These are phyloP conservation scores for Boletus insuetus DNA, from an alignment of 768 basidiomycete genomes.

Conservation along the genomic window DNA sequence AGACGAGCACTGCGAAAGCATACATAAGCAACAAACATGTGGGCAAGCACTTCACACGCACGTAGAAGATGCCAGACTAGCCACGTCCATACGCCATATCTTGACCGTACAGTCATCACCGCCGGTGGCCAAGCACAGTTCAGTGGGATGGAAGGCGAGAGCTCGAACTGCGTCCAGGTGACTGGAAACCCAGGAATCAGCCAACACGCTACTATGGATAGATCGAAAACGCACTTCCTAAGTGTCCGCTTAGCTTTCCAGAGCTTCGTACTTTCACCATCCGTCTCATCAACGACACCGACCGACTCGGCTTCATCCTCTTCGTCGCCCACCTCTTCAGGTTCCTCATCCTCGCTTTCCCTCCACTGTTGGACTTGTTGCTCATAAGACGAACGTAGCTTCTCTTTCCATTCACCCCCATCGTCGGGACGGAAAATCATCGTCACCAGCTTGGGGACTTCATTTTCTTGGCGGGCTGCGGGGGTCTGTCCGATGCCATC, in stretches of 20 bases:
- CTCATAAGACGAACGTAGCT: slow-evolving; percentile 63
- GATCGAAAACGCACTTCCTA: slow-evolving; percentile 66
- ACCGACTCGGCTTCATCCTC: slow-evolving; percentile 58
- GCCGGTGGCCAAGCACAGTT: slow-evolving; percentile 84
- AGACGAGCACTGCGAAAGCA: slow-evolving; percentile 50
- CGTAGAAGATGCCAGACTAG: slow-evolving; percentile 71
- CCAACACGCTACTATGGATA: neutral
- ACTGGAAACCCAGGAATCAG: slow-evolving; percentile 38
- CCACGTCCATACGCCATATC: slow-evolving; percentile 87
- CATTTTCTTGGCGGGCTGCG: slow-evolving; percentile 13
- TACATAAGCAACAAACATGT: slow-evolving; percentile 1
- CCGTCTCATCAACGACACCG: slow-evolving; percentile 57
- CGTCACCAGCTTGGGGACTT: slow-evolving; percentile 39
- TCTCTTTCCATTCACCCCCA: slow-evolving; percentile 84
- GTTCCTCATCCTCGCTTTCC: slow-evolving; percentile 56
- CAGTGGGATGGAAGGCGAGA: slow-evolving; percentile 84
- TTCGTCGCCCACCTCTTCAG: slow-evolving; percentile 67
- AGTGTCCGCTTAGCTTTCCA: slow-evolving; percentile 89
- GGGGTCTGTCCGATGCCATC: slow-evolving; percentile 16
- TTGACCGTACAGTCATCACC: slow-evolving; percentile 96
- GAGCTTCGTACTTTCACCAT: slow-evolving; percentile 65
- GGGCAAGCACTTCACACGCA: slow-evolving; percentile 41
- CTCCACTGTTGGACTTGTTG: slow-evolving; percentile 34
- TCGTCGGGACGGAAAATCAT: slow-evolving; percentile 89
- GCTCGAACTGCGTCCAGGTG: slow-evolving; percentile 93